Evolutionary conservation across 2,329 filamentous ascomycete genomes (phyloP).

Genomic region (Harringtonia aguacate): DNA sequence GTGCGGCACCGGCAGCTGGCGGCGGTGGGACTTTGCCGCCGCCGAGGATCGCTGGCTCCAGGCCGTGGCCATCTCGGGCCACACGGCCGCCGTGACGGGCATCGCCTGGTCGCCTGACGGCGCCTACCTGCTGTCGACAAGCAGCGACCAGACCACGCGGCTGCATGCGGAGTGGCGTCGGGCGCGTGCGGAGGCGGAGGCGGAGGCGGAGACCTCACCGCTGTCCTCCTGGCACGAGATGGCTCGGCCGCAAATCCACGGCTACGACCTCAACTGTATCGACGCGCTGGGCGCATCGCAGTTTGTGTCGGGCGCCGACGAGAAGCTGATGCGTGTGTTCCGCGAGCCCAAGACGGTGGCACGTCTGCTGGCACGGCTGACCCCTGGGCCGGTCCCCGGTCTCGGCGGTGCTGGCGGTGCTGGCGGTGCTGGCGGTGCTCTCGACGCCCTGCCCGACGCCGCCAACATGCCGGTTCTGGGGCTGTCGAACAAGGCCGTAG

Average conservation of each 20-base stretch:
- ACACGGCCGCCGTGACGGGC: conserved; percentile 71
- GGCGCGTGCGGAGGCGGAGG: neutral
- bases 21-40: conserved; percentile 62
- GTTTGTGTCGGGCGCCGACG: conserved; percentile 92
- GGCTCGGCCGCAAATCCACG: conserved; percentile 90
- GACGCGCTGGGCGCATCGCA: conserved; percentile 60
- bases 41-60: conserved; percentile 63
- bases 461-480: conserved; percentile 93
- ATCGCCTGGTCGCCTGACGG: conserved; percentile 77
- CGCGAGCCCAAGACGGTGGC: conserved; percentile 79
- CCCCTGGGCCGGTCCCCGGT: too few species aligned
- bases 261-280: conserved; percentile 94
- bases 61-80: conserved; percentile 67
- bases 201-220: conserved; percentile 4
- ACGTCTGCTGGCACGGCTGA: conserved; percentile 57
- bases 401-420: too few species aligned
- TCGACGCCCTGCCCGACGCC: conserved; percentile 59
- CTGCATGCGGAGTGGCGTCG: conserved; percentile 72
- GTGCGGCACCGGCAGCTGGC: conserved; percentile 87
- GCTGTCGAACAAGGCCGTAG: conserved; percentile 88
- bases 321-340: conserved; percentile 96
- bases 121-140: conserved; percentile 77
- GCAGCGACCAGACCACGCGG: conserved; percentile 85
- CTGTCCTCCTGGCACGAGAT: conserved; percentile 92
- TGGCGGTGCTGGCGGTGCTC: conserved; percentile 24